These are phyloP conservation scores for Pichiaceae sp. DNA, from an alignment of 1,139 yeast genomes.

Conservation along the genomic window DNA sequence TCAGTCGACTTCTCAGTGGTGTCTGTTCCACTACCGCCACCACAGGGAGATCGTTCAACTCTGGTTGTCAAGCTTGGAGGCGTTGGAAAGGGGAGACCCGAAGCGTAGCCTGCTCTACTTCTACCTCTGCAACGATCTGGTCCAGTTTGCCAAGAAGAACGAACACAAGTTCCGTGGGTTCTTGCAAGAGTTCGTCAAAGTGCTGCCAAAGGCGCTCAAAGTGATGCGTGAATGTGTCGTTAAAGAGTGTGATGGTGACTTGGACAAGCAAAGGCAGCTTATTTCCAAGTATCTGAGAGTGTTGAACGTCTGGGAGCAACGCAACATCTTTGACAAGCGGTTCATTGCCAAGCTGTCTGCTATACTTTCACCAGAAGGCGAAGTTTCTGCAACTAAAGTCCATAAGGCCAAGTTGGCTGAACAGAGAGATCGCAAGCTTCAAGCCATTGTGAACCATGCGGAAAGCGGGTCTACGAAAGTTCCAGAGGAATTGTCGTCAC, in stretches of 20 bases:
- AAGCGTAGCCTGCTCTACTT: slow-evolving; percentile 49
- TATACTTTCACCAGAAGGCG: slow-evolving; percentile 22
- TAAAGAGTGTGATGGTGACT: slow-evolving; percentile 5
- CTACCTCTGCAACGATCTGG: slow-evolving; percentile 76
- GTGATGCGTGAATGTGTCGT: slow-evolving; percentile 24
- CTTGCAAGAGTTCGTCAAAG: slow-evolving; percentile 44
- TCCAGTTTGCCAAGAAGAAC: slow-evolving; percentile 69
- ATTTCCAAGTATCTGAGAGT: slow-evolving; percentile 52
- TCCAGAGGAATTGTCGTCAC: slow-evolving; percentile 1
- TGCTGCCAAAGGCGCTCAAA: slow-evolving; percentile 30
- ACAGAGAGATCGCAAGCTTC: not conserved
- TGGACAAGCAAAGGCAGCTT: slow-evolving; percentile 7
- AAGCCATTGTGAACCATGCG: not conserved
- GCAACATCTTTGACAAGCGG: slow-evolving; percentile 43
- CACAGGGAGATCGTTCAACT: slow-evolving; percentile 48
- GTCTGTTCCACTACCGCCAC: slow-evolving; percentile 66
- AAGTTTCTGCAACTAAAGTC: slow-evolving; percentile 3
- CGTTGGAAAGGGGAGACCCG: slow-evolving; percentile 26
- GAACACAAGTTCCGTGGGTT: slow-evolving; percentile 50
- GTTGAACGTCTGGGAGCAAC: slow-evolving; percentile 66
- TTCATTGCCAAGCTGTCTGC: slow-evolving; percentile 37
- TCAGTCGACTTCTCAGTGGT: slow-evolving; percentile 81
- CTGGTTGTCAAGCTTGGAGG: slow-evolving; percentile 46
- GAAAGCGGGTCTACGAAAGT: not conserved
- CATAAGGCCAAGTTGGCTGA: slow-evolving; percentile 1